Percentiles rank a stretch among this genome's conserved stretches.
These are phyloP conservation scores for Castanopsis chinensis DNA, from an alignment of 306 rosid genomes.

Conservation along the genomic window DNA sequence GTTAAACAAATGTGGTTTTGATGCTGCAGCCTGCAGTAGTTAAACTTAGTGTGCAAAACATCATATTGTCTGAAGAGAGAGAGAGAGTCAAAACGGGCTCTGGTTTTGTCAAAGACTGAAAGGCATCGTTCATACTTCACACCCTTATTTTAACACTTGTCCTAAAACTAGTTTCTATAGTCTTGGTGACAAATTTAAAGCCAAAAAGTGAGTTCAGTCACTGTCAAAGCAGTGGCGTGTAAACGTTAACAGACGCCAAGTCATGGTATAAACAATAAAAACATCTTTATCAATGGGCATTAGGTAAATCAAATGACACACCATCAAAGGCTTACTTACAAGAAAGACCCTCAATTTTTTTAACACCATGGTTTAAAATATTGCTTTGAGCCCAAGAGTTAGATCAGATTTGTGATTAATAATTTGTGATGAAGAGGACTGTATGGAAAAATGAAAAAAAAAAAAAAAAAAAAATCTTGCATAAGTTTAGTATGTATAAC, in stretches of 20 bases:
- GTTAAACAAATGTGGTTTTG: background rate
- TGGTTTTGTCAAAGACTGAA: background rate
- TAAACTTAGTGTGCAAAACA: too few species aligned
- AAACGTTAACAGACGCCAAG: background rate
- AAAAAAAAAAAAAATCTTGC: too few species aligned
- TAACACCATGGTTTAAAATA: background rate
- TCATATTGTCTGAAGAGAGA: background rate
- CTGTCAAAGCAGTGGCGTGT: background rate
- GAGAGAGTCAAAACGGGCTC: background rate
- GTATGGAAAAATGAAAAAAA: too few species aligned
- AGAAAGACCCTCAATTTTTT: background rate
- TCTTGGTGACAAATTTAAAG: background rate
- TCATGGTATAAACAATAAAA: background rate
- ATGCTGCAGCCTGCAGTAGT: background rate
- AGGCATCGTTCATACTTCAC: background rate
- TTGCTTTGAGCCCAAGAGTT: background rate
- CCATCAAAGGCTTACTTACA: background rate
- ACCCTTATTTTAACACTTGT: background rate
- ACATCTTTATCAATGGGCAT: background rate
- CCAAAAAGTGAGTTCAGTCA: background rate
- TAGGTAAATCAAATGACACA: background rate
- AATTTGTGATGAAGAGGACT: background rate
- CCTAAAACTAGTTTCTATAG: too few species aligned
- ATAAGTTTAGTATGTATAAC: accelerated
- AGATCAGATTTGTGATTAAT: background rate